Percentiles rank a stretch among this genome's conserved stretches.
Evolutionary conservation across 2,329 filamentous ascomycete species (phyloP).

Genomic region (Neodidymelliopsis sp.): DNA sequence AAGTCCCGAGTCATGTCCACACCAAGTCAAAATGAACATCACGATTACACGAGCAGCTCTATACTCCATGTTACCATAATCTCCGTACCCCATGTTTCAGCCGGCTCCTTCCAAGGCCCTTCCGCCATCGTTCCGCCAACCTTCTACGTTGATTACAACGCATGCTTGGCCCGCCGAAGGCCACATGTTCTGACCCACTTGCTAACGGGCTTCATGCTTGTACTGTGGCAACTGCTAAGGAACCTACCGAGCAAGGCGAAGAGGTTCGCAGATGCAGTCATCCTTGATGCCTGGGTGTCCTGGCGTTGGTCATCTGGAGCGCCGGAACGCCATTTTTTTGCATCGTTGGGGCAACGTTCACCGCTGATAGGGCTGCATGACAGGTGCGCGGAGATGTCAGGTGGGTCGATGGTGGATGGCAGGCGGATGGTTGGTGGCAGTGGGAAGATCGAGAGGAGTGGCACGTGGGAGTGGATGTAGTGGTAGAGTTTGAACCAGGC

Average conservation of each 20-base stretch:
- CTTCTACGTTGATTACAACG: conserved; percentile 7
- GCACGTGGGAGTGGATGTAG: background rate
- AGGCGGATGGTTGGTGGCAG: background rate
- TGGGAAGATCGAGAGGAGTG: background rate
- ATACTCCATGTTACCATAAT: conserved; percentile 13
- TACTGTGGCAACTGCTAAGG: too few species aligned
- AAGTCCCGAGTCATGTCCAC: conserved; percentile 4
- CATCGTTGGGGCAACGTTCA: conserved; percentile 18
- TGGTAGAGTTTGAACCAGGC: too few species aligned
- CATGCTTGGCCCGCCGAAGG: too few species aligned
- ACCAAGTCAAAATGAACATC: conserved; percentile 8
- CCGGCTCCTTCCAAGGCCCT: conserved; percentile 12
- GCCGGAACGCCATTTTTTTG: background rate
- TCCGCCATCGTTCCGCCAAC: conserved; percentile 9
- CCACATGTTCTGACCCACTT: conserved; percentile 5
- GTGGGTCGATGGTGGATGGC: background rate
- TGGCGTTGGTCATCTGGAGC: background rate
- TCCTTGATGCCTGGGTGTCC: conserved; percentile 5
- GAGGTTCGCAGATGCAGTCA: conserved; percentile 1
- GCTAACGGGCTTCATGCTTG: conserved; percentile 12
- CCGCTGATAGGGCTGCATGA: conserved; percentile 1
- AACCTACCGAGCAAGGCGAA: conserved; percentile 2
- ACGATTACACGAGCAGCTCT: conserved; percentile 2
- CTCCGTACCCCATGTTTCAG: conserved; percentile 20
- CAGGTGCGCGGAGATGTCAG: background rate